These are phyloP conservation scores for Anthoceros angustus DNA, from an alignment of 225 moss, liverwort and hornwort species.

Conservation along the genomic window DNA sequence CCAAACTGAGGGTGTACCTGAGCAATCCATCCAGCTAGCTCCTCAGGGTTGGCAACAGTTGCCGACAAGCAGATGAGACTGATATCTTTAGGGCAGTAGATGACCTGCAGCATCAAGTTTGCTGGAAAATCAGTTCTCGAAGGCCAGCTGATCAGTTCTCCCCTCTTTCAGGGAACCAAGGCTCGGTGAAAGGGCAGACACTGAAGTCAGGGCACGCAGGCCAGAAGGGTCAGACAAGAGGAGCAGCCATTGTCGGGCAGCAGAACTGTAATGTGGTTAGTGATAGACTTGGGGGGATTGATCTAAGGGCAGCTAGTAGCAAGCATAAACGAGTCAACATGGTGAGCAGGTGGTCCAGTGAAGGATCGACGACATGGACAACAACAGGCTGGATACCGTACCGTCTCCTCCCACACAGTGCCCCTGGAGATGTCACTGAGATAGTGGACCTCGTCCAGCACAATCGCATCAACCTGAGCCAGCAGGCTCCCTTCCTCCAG, in stretches of 20 bases:
- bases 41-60: conserved; percentile 82
- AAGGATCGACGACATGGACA: no score
- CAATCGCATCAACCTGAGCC: conserved; percentile 62
- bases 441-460: conserved; percentile 94
- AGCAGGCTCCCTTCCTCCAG: conserved; percentile 59
- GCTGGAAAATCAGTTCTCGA: not conserved
- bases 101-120: conserved; percentile 26
- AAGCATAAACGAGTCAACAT: no score
- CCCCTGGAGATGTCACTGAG: conserved; percentile 91
- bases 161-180: not conserved
- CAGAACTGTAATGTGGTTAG: no score
- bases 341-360: no score
- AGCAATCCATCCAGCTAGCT: conserved; percentile 90
- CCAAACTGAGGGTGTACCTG: conserved; percentile 19
- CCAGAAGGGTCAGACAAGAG: no score
- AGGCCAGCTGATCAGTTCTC: not conserved
- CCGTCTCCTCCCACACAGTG: conserved; percentile 98
- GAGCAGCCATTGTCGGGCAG: no score
- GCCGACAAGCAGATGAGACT: conserved; percentile 88
- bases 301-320: no score
- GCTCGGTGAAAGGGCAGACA: not conserved
- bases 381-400: conserved; percentile 2
- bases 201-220: no score
- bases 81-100: conserved; percentile 82
- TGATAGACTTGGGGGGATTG: no score